Evolutionary conservation across 768 basidiomycete species (phyloP).

Genomic region (Naematelia encephala): DNA sequence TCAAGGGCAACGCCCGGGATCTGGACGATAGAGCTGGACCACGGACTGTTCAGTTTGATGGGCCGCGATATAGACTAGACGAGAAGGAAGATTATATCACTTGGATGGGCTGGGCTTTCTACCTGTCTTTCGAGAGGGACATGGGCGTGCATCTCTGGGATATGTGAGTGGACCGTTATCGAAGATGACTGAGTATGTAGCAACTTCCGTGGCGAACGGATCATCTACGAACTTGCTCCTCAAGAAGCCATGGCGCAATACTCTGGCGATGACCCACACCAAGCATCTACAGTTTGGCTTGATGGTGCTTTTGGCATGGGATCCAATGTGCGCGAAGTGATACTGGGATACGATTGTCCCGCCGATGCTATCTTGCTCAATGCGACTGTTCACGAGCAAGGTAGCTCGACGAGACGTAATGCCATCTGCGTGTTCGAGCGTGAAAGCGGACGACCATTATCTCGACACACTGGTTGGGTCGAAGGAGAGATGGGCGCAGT

Average conservation of each 20-base stretch:
- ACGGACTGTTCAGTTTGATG: slow-evolving; percentile 60
- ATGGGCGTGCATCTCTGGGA: slow-evolving; percentile 54
- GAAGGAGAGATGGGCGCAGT: slow-evolving; percentile 27
- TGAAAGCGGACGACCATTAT: slow-evolving; percentile 60
- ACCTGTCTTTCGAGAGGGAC: slow-evolving; percentile 62
- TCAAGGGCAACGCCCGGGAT: slow-evolving; percentile 53
- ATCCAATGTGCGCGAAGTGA: slow-evolving; percentile 58
- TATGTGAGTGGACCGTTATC: slow-evolving; percentile 40
- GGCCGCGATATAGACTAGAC: slow-evolving; percentile 61
- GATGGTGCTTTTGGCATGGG: slow-evolving; percentile 67
- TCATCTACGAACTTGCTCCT: slow-evolving; percentile 63
- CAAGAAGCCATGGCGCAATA: slow-evolving; percentile 58
- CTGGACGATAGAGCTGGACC: slow-evolving; percentile 67
- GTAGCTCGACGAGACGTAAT: slow-evolving; percentile 55
- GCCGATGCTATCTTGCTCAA: slow-evolving; percentile 62
- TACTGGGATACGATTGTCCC: slow-evolving; percentile 68
- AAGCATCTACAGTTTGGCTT: slow-evolving; percentile 62
- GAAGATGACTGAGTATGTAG: slow-evolving; percentile 29
- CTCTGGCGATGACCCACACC: slow-evolving; percentile 62
- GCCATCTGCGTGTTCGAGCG: slow-evolving; percentile 67
- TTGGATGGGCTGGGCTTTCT: slow-evolving; percentile 54
- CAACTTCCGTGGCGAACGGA: slow-evolving; percentile 59
- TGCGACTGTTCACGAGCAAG: slow-evolving; percentile 58
- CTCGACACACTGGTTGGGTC: slow-evolving; percentile 56
- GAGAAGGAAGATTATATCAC: slow-evolving; percentile 58